phyloP scores from a whole-genome alignment of 257 asterid species.

The Jacaranda copaia region DNA sequence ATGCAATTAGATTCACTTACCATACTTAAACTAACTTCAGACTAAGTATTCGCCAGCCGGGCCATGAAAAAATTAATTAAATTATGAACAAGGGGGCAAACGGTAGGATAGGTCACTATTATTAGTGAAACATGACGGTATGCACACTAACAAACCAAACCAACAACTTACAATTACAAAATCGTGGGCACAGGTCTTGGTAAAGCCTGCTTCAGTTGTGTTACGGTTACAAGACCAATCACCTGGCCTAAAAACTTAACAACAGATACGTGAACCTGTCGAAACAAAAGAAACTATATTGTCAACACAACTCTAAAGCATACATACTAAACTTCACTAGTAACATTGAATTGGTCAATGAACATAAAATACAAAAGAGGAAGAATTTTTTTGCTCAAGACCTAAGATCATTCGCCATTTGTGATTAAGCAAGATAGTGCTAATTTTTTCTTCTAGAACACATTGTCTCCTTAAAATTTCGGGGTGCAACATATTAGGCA shows the following conservation, averaged over 20 bases:
- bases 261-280: slow-evolving; percentile 78
- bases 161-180: slow-evolving; percentile 77
- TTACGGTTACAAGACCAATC: slow-evolving; percentile 90
- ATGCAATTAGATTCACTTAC: slow-evolving; percentile 49
- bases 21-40: slow-evolving; percentile 70
- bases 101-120: slow-evolving; percentile 1
- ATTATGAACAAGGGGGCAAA: slow-evolving; percentile 16
- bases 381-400: slow-evolving; percentile 11
- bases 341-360: neutral
- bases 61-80: neutral
- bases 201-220: slow-evolving; percentile 84
- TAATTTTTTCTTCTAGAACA: slow-evolving; percentile 7
- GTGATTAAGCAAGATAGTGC: slow-evolving; percentile 12
- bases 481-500: slow-evolving; percentile 13
- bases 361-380: neutral
- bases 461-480: slow-evolving; percentile 15
- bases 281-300: slow-evolving; percentile 31
- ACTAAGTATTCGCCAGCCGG: neutral
- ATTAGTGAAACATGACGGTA: slow-evolving; percentile 4
- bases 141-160: slow-evolving; percentile 25
- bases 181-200: slow-evolving; percentile 94
- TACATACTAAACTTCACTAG: slow-evolving; percentile 25
- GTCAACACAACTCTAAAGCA: slow-evolving; percentile 31
- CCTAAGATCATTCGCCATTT: slow-evolving; percentile 21
- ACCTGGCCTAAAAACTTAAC: slow-evolving; percentile 96